These are phyloP conservation scores for Nitzschia sp. DNA, from an alignment of 108 stramenopile genomes.

Conservation along the genomic window DNA sequence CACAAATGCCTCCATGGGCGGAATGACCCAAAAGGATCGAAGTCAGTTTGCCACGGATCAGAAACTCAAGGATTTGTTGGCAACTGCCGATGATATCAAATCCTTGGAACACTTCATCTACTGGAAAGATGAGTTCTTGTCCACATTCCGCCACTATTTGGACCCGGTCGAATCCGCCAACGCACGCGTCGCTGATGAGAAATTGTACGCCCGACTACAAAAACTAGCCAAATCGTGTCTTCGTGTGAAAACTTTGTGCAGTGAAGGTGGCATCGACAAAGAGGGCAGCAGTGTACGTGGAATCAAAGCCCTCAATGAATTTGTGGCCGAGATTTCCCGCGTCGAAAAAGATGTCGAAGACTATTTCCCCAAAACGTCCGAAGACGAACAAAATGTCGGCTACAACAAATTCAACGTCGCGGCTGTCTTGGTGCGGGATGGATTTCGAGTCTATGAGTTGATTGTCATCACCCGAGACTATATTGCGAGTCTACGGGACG, in stretches of 20 bases:
- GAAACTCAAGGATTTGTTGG: conserved; percentile 18
- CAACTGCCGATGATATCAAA: conserved; percentile 21
- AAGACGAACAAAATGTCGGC: conserved; percentile 5
- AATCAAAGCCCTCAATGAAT: conserved; percentile 21
- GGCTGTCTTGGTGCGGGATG: conserved; percentile 25
- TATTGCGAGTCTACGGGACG: conserved; percentile 2
- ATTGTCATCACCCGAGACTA: conserved; percentile 26
- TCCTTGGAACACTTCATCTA: conserved; percentile 25
- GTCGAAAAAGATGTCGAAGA: conserved; percentile 3
- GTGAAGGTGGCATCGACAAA: conserved; percentile 9
- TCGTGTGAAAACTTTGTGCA: conserved; percentile 7
- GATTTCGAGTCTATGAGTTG: conserved; percentile 23
- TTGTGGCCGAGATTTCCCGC: conserved; percentile 7
- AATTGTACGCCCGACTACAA: conserved; percentile 17
- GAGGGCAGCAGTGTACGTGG: conserved; percentile 12
- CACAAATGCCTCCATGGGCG: conserved; percentile 10
- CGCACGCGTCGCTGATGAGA: conserved; percentile 25
- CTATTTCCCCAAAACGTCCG: conserved; percentile 25
- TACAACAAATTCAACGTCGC: conserved; percentile 29
- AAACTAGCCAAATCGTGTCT: conserved; percentile 20
- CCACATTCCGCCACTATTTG: conserved; percentile 19
- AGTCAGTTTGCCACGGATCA: conserved; percentile 17
- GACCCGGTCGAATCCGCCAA: conserved; percentile 19
- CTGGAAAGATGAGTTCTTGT: conserved; percentile 32
- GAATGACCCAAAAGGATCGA: conserved; percentile 17